Base-by-base conservation (phyloP, 805 yeast genomes). In the Suhomyces pyralidae region DNA sequence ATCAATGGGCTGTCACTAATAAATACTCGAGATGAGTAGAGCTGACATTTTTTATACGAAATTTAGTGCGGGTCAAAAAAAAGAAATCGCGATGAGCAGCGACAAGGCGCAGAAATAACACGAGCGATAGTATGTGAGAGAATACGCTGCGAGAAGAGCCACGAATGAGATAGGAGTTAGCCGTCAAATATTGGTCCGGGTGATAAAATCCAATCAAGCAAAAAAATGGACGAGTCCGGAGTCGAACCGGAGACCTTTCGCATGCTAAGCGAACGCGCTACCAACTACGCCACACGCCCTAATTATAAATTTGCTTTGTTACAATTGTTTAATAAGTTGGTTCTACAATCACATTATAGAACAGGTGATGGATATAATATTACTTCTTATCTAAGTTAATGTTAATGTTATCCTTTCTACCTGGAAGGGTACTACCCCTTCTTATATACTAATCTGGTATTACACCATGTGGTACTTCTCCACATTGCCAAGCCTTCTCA, bases 211-310 rank as follows among this genome's bases (percentile, higher is more conserved):
- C 8, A 6, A 32, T 5, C 3, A n/a, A n/a, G 24, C 14, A 7
- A 42, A 72, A 71, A 67, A 68, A 52, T 81, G 86, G 86, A 82
- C 86, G 83, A 81, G 85, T 80, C 81, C 81, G 86, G 86, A 82
- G 78, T 82, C 83, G 86, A 81, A 81, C 85, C 85, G 82, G 82
- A 81, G 86, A 82, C 87, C 86, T 82, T 81, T 81, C 84, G 81
- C 86, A 82, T 82, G 86, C 86, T 81, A 82, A 81, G 86, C 82
- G 84, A 81, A 81, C 86, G 86, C 86, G 86, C 86, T 83, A 83
- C 87, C 86, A 81, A 83, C 87, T 83, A 80, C 87, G 86, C 87
- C 88, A 82, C 86, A 82, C 84, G 86, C 87, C 86, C 86, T 1
- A 32, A 7, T 32, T 32, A n/a, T 32, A 6, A 3, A n/a, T n/a